Conservation (phyloP, 768 basidiomycete genomes). For the Sistotremastrum suecicum region DNA sequence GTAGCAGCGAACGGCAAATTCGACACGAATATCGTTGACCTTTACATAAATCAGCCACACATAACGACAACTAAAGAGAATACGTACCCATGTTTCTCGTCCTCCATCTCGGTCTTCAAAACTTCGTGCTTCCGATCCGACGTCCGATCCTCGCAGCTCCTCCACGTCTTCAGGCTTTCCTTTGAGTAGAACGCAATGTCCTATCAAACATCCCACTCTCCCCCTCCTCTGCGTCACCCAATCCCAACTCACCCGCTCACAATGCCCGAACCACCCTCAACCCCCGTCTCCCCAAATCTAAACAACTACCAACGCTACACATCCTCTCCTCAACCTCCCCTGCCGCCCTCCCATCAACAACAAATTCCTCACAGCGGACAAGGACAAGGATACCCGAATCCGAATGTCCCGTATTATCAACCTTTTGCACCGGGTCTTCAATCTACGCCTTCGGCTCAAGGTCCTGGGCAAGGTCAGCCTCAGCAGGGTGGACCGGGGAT, state of each 20-base stretch:
- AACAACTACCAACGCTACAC: constrained; percentile 63
- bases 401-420: constrained; percentile 32
- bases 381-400: constrained; percentile 26
- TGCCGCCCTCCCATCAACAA: constrained; percentile 14
- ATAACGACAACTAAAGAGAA: neutral
- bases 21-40: constrained; percentile 85
- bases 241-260: constrained; percentile 79
- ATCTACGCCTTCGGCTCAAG: constrained; percentile 14
- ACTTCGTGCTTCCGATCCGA: neutral
- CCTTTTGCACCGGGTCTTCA: constrained; percentile 19
- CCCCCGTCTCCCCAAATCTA: constrained; percentile 43
- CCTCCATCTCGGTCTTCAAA: neutral
- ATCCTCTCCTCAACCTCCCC: constrained; percentile 36
- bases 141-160: neutral
- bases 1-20: constrained; percentile 87
- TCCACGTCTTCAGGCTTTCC: too few relatives aligned
- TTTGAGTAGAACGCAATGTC: too few relatives aligned
- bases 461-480: constrained; percentile 18
- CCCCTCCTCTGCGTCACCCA: constrained; percentile 76
- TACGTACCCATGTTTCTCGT: neutral
- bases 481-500: constrained; percentile 22
- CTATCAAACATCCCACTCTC: constrained; percentile 28
- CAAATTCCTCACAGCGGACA: constrained; percentile 8
- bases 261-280: constrained; percentile 72
- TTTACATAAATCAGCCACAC: constrained; percentile 12